Percentiles rank a stretch among this genome's conserved stretches.
These are phyloP conservation scores for Geotrichum ghanense DNA, from an alignment of 805 yeast genomes.

Conservation along the genomic window DNA sequence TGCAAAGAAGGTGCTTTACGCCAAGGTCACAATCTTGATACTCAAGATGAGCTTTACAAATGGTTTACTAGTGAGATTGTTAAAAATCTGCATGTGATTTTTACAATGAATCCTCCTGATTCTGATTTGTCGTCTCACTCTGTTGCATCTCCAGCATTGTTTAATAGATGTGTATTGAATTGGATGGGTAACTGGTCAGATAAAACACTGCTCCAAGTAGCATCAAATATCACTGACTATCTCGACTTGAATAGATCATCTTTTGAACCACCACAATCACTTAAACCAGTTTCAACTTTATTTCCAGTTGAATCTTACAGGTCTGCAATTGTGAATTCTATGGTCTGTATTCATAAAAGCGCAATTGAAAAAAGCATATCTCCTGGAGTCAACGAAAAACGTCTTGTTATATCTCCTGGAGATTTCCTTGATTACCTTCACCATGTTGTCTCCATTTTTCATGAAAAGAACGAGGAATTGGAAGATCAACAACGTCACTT, in stretches of 20 bases:
- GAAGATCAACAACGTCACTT: constrained; percentile 64
- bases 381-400: background rate
- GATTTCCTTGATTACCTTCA: constrained; percentile 40
- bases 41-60: constrained; percentile 53
- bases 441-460: constrained; percentile 34
- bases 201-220: constrained; percentile 39
- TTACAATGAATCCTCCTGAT: constrained; percentile 53
- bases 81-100: constrained; percentile 67
- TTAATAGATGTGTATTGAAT: constrained; percentile 77
- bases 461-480: constrained; percentile 34
- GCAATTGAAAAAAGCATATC: constrained; percentile 7
- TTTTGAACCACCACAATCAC: constrained; percentile 27
- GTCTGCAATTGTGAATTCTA: constrained; percentile 36
- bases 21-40: constrained; percentile 53
- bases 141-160: constrained; percentile 74
- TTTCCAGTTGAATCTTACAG: constrained; percentile 22
- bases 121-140: constrained; percentile 31
- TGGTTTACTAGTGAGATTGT: constrained; percentile 70
- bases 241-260: constrained; percentile 45
- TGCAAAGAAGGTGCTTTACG: constrained; percentile 47
- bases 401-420: constrained; percentile 33
- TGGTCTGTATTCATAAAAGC: constrained; percentile 37
- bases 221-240: constrained; percentile 28
- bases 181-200: constrained; percentile 83
- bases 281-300: constrained; percentile 7